These are phyloP conservation scores for Hordeum pubiflorum DNA, from an alignment of 202 grass and related monocot species.

Conservation along the genomic window DNA sequence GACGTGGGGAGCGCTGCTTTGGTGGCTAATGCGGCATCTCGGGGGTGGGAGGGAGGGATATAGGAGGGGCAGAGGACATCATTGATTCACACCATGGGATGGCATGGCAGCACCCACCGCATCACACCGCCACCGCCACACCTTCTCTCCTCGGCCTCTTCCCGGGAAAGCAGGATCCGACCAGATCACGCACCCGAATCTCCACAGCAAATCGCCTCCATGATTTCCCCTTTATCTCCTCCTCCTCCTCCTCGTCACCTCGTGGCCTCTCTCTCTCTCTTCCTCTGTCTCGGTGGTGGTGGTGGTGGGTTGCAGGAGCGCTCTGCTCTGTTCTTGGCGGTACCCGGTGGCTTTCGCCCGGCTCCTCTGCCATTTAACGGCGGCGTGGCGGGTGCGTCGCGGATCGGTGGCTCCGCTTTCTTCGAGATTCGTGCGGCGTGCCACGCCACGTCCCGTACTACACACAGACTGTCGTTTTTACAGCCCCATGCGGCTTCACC, in stretches of 20 bases:
- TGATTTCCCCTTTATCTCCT: constrained; percentile 32
- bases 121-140: constrained; percentile 2
- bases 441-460: too few relatives aligned
- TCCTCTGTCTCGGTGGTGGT: not conserved
- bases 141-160: not conserved
- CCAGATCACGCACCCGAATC: constrained; percentile 74
- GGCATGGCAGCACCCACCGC: not conserved
- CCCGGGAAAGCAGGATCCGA: constrained; percentile 71
- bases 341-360: not conserved
- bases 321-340: not conserved
- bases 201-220: constrained; percentile 60
- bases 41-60: constrained; percentile 2
- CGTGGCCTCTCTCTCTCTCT: not conserved
- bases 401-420: too few relatives aligned
- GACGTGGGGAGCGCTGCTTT: not conserved
- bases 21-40: constrained; percentile 38
- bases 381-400: not conserved
- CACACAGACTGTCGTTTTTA: too few relatives aligned
- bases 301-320: constrained; percentile 6
- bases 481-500: too few relatives aligned
- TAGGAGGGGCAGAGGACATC: constrained; percentile 1
- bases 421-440: not conserved
- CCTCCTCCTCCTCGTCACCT: not conserved
- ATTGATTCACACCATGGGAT: not conserved
- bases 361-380: not conserved